Conservation (phyloP, 225 moss, liverwort and hornwort species). For the Straminergon stramineum region DNA sequence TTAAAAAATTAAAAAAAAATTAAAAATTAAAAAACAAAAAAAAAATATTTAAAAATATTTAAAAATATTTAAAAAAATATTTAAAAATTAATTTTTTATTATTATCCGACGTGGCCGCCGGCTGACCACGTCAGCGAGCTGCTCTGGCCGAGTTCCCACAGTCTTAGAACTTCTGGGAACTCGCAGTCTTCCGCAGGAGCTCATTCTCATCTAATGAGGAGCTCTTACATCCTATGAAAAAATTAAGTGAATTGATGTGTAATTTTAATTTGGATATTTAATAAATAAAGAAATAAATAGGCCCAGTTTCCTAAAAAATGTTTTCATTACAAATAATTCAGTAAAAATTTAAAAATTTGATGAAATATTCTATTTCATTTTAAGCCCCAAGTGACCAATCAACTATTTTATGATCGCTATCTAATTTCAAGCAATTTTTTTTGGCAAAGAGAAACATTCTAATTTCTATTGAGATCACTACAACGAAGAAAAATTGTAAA, state of each 20-base stretch:
- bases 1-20: no score
- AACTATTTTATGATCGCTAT: background rate
- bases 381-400: background rate
- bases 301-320: rapidly evolving
- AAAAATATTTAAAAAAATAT: no score
- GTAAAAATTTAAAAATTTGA: background rate
- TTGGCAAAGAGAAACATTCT: rapidly evolving
- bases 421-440: background rate
- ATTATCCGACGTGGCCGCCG: no score
- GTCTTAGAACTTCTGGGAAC: no score
- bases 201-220: no score
- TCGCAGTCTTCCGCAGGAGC: no score
- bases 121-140: no score
- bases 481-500: background rate
- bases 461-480: background rate
- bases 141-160: no score
- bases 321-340: rapidly evolving
- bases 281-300: background rate
- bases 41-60: no score
- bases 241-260: background rate
- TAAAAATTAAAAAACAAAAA: no score
- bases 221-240: background rate
- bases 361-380: background rate
- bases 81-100: no score
- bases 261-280: background rate